Evolutionary conservation across 2,329 filamentous ascomycete genomes (phyloP).

Genomic region (Elsinoe ampelina): DNA sequence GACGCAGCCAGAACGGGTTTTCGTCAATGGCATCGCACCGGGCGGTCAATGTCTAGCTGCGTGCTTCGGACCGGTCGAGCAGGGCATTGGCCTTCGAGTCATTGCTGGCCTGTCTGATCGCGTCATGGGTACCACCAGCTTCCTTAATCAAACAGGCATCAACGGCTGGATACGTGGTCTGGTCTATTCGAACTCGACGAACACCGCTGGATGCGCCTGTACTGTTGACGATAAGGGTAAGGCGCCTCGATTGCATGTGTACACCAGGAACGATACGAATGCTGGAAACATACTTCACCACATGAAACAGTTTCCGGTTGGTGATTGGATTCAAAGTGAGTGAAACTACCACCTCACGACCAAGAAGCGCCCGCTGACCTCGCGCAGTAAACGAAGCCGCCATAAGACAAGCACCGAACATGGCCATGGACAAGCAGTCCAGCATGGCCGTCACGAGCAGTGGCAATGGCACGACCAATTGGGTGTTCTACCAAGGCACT

Average conservation of each 20-base stretch:
- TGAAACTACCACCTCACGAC: too few species aligned
- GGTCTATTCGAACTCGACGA: not conserved
- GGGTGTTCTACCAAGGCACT: not conserved
- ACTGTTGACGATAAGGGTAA: not conserved
- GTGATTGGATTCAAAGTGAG: not conserved
- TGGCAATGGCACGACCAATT: not conserved
- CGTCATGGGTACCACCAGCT: not conserved
- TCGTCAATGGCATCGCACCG: not conserved
- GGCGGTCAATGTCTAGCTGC: not conserved
- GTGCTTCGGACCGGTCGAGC: not conserved
- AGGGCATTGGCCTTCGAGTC: not conserved
- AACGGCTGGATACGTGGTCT: not conserved
- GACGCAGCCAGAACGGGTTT: not conserved
- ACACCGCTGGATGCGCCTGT: not conserved
- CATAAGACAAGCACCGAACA: not conserved
- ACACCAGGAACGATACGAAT: not conserved
- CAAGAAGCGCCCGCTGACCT: not conserved
- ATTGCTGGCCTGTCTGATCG: not conserved
- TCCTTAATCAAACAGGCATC: not conserved
- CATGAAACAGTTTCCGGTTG: not conserved
- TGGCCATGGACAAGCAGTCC: constrained; percentile 3
- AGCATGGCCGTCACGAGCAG: not conserved
- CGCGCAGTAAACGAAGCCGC: not conserved
- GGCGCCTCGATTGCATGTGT: not conserved
- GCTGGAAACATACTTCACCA: not conserved